Evolutionary conservation across 805 yeast genomes (phyloP).

Genomic region (Blastobotrys terrestris): DNA sequence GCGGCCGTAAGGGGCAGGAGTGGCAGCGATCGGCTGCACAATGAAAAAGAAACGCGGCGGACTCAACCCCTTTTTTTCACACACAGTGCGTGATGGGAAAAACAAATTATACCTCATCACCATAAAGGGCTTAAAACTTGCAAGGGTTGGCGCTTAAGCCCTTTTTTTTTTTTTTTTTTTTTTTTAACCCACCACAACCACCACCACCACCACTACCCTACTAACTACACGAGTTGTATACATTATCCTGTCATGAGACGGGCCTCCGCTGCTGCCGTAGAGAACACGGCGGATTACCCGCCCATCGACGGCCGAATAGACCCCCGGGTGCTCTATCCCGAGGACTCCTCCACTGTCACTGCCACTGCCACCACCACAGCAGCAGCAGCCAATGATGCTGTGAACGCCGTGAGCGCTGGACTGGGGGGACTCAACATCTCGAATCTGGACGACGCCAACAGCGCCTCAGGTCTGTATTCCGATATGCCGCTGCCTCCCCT

Average conservation of each 20-base stretch:
- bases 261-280: neutral
- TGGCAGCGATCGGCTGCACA: too few species aligned
- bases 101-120: neutral
- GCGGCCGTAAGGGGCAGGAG: too few species aligned
- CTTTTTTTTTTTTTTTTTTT: too few species aligned
- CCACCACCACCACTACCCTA: neutral
- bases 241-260: neutral
- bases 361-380: slow-evolving; percentile 1
- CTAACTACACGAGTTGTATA: neutral
- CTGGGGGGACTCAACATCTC: neutral
- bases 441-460: slow-evolving; percentile 1
- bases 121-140: neutral
- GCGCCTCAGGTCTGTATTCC: neutral
- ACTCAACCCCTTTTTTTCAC: neutral
- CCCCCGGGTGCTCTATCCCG: neutral
- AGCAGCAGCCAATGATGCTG: neutral
- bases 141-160: neutral
- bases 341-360: neutral
- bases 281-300: neutral
- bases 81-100: neutral
- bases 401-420: neutral
- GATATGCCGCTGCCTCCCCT: slow-evolving; percentile 8
- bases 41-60: neutral
- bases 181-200: neutral
- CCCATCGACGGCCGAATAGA: neutral